A percentile compares a stretch with the other conserved stretches of the same genome.
Conservation (phyloP, 148 eudicot species). For the Euryodendron excelsum region DNA sequence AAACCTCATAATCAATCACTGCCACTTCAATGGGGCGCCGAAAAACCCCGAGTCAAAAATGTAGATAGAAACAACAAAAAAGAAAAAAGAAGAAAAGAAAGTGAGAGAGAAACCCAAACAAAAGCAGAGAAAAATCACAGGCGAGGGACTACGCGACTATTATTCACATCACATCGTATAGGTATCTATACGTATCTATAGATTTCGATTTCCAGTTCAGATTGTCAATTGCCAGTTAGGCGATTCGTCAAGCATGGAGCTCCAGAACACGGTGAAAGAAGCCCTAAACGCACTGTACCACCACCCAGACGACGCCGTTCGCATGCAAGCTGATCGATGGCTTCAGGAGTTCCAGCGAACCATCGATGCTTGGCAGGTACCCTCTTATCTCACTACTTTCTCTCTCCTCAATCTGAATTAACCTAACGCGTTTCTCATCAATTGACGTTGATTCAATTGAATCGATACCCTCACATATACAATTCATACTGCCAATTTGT, state of each 20-base stretch:
- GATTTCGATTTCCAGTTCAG: neutral
- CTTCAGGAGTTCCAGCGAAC: conserved; percentile 93
- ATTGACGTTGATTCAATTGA: neutral
- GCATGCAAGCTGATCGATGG: conserved; percentile 98
- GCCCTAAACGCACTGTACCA: conserved; percentile 96
- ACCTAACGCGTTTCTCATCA: neutral
- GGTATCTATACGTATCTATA: neutral
- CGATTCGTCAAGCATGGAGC: conserved; percentile 41
- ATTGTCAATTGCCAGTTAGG: neutral
- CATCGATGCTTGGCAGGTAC: conserved; percentile 97
- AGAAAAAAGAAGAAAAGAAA: neutral
- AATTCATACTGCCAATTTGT: neutral
- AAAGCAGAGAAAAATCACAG: neutral
- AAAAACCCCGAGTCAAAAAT: conserved; percentile 11
- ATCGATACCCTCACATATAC: neutral
- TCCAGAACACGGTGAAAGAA: conserved; percentile 89
- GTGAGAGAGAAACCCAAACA: too few species aligned
- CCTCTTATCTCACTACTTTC: neutral
- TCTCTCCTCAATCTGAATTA: neutral
- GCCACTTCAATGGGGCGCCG: neutral
- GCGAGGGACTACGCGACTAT: neutral
- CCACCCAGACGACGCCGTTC: conserved; percentile 89
- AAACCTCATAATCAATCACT: neutral
- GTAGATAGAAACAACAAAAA: neutral
- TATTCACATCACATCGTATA: neutral